Base-by-base conservation (phyloP, 2,329 filamentous ascomycete species). In the Pseudogymnoascus sp. region DNA sequence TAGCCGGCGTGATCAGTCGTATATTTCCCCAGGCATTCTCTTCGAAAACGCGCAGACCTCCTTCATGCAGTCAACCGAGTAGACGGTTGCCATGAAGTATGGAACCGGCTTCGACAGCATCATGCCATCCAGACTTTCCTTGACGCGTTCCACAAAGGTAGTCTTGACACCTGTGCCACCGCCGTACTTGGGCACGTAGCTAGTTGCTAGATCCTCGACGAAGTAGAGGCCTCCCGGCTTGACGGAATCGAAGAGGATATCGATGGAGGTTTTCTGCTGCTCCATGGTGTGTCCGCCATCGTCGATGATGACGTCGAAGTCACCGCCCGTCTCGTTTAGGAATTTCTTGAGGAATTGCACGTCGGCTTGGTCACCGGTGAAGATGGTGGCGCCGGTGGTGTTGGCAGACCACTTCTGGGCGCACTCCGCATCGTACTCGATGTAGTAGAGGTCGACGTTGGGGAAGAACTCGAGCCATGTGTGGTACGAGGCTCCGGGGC, bases 221-320 rank as follows among this genome's bases (percentile, higher is more conserved):
- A 75, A 68, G 53, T 75, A 75, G 12, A 72, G 39, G 0, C 67
- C 75, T 14, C 74, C 73, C 3, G 73, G 71, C 61, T 71, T 72
- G 15, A 76, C 68, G 2, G 68, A 67, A 12, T 69, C 70, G 72
- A 72, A 78, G 15, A 77, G 66, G 8, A 66, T 66, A 41, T 73
- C 64, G 1, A 77, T 61, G 2, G 69, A 73, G 1, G 66, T 69
- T 22, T 71, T 71, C 63, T 77, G 74, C 66, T 77, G 72, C 4
- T 66, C 62, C 72, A 77, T 75, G 3, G 61, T 69, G 58, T 76
- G 74, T 1, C 73, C 73, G 3, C 74, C 74, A 60, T 75, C 74
- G 57, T 77, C 74, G 39, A 77, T 68, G 41, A 78, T 73, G 35
- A 77, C 63, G 62, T 77, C 75, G 41, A 77, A 76, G 20, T 71